phyloP scores from a whole-genome alignment of 1,284 basidiomycete genomes.

The Serendipita sp. region DNA sequence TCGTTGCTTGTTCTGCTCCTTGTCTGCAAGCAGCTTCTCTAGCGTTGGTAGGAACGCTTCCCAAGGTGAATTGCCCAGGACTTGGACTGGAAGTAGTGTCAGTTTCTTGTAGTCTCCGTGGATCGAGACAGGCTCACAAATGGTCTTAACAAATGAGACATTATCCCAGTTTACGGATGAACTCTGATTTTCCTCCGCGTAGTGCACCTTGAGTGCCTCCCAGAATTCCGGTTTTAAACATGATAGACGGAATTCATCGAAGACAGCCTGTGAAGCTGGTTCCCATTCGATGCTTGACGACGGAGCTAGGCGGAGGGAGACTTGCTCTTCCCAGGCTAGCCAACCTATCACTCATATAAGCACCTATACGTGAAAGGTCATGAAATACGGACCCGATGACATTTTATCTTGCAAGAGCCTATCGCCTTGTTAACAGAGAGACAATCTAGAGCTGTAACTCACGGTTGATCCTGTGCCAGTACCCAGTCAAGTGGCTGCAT shows the following conservation, averaged over 20 bases:
- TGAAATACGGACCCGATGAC: slow-evolving; percentile 25
- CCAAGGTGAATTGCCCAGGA: slow-evolving; percentile 52
- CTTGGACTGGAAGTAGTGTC: slow-evolving; percentile 35
- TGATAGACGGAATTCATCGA: slow-evolving; percentile 34
- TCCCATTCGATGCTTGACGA: slow-evolving; percentile 31
- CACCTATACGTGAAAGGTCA: neutral
- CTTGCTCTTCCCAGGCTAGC: slow-evolving; percentile 40
- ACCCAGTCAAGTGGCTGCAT: slow-evolving; percentile 28
- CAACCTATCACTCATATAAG: slow-evolving; percentile 22
- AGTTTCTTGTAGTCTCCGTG: neutral
- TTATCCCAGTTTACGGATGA: slow-evolving; percentile 47
- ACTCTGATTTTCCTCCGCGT: slow-evolving; percentile 52
- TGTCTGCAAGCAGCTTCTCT: slow-evolving; percentile 38
- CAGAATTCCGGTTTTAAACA: slow-evolving; percentile 37
- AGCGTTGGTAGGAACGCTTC: slow-evolving; percentile 38
- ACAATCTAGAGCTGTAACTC: slow-evolving; percentile 17
- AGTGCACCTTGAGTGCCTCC: slow-evolving; percentile 44
- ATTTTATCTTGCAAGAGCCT: slow-evolving; percentile 37
- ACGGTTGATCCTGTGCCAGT: slow-evolving; percentile 29
- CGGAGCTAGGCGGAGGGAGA: slow-evolving; percentile 34
- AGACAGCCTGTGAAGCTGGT: slow-evolving; percentile 28
- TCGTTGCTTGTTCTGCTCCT: slow-evolving; percentile 71
- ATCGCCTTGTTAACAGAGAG: neutral
- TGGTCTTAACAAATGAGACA: slow-evolving; percentile 56
- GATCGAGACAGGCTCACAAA: slow-evolving; percentile 33